A percentile compares a stretch with the other conserved stretches of the same genome.
These are phyloP conservation scores for Gamsiella multidivaricata DNA, from an alignment of 192 early-diverging fungal genomes.

Conservation along the genomic window DNA sequence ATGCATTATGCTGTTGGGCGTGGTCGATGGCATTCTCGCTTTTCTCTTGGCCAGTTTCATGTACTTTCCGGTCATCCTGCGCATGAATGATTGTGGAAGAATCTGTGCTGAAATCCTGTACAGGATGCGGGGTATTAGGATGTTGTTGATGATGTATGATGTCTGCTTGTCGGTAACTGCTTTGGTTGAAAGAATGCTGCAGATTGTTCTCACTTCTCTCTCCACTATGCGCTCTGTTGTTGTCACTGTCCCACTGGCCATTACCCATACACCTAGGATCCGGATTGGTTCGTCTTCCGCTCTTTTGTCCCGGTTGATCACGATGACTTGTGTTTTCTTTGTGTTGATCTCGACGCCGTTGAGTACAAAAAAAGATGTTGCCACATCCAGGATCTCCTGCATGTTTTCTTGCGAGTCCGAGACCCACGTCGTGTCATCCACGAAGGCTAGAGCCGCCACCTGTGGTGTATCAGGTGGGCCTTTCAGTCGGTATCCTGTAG, in stretches of 20 bases:
- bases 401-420: not conserved
- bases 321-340: constrained; percentile 12
- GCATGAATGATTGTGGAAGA: not conserved
- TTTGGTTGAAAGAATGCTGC: constrained; percentile 16
- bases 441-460: constrained; percentile 10
- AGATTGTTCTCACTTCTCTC: constrained; percentile 5
- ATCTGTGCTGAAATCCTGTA: constrained; percentile 4
- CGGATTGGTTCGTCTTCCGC: constrained; percentile 1
- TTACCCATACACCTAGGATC: constrained; percentile 28
- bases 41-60: constrained; percentile 2
- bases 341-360: constrained; percentile 25
- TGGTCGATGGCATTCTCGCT: not conserved
- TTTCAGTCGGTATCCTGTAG: not conserved
- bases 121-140: not conserved
- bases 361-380: constrained; percentile 16
- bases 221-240: not conserved
- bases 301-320: not conserved
- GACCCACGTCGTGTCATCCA: constrained; percentile 22
- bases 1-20: constrained; percentile 18
- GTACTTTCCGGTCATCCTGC: constrained; percentile 6
- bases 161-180: constrained; percentile 9
- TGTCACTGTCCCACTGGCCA: not conserved
- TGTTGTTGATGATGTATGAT: constrained; percentile 22
- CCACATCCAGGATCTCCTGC: constrained; percentile 15
- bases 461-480: not conserved